Evolutionary conservation across 2,329 filamentous ascomycete genomes (phyloP).

Genomic region (Pseudomassariella vexata): DNA sequence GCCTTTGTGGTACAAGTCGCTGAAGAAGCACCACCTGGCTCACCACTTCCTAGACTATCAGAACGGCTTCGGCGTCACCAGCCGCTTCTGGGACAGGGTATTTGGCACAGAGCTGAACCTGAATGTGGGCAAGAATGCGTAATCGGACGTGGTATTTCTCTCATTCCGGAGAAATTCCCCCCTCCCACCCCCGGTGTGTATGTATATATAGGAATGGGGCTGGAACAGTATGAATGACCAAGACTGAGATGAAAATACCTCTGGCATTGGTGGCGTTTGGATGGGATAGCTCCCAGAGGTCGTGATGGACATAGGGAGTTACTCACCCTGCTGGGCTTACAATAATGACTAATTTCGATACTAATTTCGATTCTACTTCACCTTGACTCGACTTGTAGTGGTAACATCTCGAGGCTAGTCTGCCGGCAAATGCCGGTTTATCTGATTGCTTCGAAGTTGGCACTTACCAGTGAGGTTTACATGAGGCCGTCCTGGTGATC

Average conservation of each 20-base stretch:
- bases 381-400: too few species aligned
- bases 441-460: too few species aligned
- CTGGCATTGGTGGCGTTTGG: background rate
- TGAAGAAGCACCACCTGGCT: slow-evolving; percentile 96
- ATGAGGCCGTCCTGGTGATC: too few species aligned
- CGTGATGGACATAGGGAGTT: slow-evolving; percentile 1
- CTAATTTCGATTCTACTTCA: too few species aligned
- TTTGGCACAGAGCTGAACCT: slow-evolving; percentile 85
- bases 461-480: too few species aligned
- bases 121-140: slow-evolving; percentile 28
- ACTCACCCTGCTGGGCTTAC: too few species aligned
- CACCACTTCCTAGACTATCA: slow-evolving; percentile 98
- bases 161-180: too few species aligned
- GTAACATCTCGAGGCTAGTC: too few species aligned
- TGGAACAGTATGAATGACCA: background rate
- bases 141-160: too few species aligned
- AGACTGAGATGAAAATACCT: background rate
- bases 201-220: slow-evolving; percentile 1
- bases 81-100: slow-evolving; percentile 87
- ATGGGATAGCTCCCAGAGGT: background rate
- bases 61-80: slow-evolving; percentile 95
- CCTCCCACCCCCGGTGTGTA: background rate
- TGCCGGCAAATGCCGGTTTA: too few species aligned
- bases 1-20: slow-evolving; percentile 78
- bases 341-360: too few species aligned